Conservation (phyloP, 2,329 filamentous ascomycete species). For the Golovinomyces cichoracearum region DNA sequence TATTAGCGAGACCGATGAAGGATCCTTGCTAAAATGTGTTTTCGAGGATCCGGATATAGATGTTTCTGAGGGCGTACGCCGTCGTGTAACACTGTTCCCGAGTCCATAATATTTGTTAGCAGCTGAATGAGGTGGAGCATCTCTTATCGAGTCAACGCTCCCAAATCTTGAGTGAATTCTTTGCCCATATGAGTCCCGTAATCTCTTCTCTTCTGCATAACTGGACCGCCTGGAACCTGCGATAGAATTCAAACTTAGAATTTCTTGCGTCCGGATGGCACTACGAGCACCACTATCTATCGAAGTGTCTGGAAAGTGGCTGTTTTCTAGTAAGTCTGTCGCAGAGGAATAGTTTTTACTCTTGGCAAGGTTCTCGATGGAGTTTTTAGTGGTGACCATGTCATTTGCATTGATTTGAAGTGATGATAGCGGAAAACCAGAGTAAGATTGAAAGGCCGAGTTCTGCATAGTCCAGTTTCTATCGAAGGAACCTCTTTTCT, state of each 20-base stretch:
- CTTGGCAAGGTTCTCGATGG: conserved; percentile 13
- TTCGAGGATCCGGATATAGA: conserved; percentile 35
- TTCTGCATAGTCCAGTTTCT: conserved; percentile 40
- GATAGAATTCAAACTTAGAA: conserved; percentile 24
- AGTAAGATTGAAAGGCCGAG: conserved; percentile 10
- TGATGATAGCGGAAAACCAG: conserved; percentile 11
- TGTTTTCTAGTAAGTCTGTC: conserved; percentile 35
- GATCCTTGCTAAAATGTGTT: conserved; percentile 30
- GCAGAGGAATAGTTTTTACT: conserved; percentile 6
- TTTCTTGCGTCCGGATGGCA: conserved; percentile 54
- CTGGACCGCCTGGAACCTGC: conserved; percentile 46
- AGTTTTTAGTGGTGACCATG: conserved; percentile 10
- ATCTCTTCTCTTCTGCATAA: conserved; percentile 46
- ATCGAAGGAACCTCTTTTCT: conserved; percentile 44
- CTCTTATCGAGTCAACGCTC: conserved; percentile 49
- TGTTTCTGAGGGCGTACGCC: conserved; percentile 19
- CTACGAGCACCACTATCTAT: conserved; percentile 51
- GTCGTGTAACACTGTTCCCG: conserved; percentile 11
- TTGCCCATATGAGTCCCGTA: conserved; percentile 37
- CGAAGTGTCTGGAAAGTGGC: conserved; percentile 83
- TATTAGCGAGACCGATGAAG: conserved; percentile 23
- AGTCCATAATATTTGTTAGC: conserved; percentile 44
- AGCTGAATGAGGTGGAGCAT: conserved; percentile 33
- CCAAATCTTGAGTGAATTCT: conserved; percentile 54
- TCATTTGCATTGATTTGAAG: conserved; percentile 5